A percentile compares a stretch with the other conserved stretches of the same genome.
Conservation (phyloP, 2,329 filamentous ascomycete species). For the Xylariaceae sp. region DNA sequence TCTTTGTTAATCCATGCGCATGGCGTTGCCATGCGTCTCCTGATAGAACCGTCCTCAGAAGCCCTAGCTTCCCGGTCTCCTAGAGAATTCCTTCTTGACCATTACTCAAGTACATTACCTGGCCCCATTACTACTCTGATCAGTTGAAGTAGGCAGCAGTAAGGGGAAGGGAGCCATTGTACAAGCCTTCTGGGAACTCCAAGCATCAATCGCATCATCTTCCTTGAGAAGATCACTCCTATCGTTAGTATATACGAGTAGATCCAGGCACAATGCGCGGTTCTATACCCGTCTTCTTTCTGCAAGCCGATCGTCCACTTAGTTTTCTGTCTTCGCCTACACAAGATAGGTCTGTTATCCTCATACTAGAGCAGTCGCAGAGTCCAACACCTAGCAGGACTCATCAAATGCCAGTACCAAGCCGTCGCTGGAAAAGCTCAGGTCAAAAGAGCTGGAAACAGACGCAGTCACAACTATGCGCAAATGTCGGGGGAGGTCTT, state of each 20-base stretch:
- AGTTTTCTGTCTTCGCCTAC: constrained; percentile 1
- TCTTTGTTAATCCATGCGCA: background rate
- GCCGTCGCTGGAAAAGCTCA: background rate
- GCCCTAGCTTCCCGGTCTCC: background rate
- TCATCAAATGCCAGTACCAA: background rate
- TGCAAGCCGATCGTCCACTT: background rate
- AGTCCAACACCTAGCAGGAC: background rate
- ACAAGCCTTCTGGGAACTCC: background rate
- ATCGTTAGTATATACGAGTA: background rate
- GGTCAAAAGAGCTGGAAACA: no score
- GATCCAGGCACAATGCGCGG: background rate
- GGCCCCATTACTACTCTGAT: background rate
- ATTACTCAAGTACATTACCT: background rate
- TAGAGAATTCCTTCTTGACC: no score
- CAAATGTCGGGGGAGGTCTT: background rate
- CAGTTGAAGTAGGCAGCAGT: background rate
- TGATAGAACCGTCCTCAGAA: background rate
- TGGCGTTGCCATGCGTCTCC: no score
- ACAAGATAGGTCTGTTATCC: constrained; percentile 2
- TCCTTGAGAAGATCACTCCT: background rate
- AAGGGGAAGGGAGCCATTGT: background rate
- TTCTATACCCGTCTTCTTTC: background rate
- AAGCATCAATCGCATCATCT: background rate
- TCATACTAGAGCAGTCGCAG: background rate
- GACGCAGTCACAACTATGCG: background rate